These are phyloP conservation scores for Glaciozyma antarctica DNA, from an alignment of 768 basidiomycete species.

Conservation along the genomic window DNA sequence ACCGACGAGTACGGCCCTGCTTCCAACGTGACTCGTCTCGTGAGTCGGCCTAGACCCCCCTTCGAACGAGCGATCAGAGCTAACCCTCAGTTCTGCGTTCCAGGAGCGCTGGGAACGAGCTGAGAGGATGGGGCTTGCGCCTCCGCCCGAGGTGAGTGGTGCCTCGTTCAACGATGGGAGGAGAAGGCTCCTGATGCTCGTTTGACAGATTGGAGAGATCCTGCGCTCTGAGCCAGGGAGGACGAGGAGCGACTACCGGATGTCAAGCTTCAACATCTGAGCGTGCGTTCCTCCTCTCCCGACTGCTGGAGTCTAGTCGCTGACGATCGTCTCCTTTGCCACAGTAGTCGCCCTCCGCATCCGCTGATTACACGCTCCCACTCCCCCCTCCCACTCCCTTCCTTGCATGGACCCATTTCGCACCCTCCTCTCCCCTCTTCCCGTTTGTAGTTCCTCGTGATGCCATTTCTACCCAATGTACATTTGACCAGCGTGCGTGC, in stretches of 20 bases:
- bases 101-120: constrained; percentile 84
- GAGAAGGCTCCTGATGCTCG: too few species aligned
- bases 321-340: neutral
- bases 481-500: too few species aligned
- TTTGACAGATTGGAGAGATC: constrained; percentile 74
- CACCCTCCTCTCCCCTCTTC: neutral
- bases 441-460: neutral
- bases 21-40: constrained; percentile 42
- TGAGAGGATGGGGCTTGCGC: constrained; percentile 61
- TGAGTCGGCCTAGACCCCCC: neutral
- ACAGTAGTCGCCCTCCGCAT: neutral
- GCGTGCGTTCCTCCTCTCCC: constrained; percentile 28
- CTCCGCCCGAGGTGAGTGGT: constrained; percentile 60
- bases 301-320: neutral
- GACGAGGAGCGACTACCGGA: constrained; percentile 48
- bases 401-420: neutral
- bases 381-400: neutral
- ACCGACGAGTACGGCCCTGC: constrained; percentile 74
- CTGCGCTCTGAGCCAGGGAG: constrained; percentile 59
- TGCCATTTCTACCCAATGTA: neutral
- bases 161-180: too few species aligned
- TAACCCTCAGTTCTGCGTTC: constrained; percentile 46
- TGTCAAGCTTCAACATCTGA: constrained; percentile 52
- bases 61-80: constrained; percentile 34
- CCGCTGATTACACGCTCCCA: neutral